Evolutionary conservation across 768 basidiomycete genomes (phyloP), one percentile per base, ranked within the genome.

Genomic region (Boletus eberwhitei): DNA sequence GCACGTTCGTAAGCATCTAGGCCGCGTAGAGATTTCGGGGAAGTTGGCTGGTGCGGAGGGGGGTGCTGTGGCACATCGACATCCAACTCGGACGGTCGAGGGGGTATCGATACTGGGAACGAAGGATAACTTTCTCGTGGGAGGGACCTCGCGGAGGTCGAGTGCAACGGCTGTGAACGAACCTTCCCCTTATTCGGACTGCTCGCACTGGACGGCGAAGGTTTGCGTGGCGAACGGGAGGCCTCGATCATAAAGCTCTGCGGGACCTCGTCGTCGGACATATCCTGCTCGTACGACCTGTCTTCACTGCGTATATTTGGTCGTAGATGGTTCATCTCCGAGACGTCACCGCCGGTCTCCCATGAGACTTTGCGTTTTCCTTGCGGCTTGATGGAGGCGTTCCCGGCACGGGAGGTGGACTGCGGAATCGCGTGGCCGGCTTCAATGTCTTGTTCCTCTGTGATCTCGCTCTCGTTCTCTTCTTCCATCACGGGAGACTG

Each of bases 1-100:
- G 97, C 97, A 54, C 85, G 86, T 70, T 99, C 94, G 64, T 90
- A 86, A 13, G 85, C 84, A 64, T 93, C 88, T 42, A 93, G 69
- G 9, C 90, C 88, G 48, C 83, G 80, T 79, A 85, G 81, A 40
- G 74, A 77, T 55, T 75, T 83, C 19, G 72, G 63, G 40, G 62
- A 62, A 26, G 53, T 21, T 21, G 61, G 60, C 12, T 53, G 64
- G 52, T 62, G 63, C 40, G 65, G 62, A 21, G 59, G 59, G 8
- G 59, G 47, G 21, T 51, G 65, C 16, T 51, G 64, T 31, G 59
- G 50, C 21, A 71, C 70, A 22, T 81, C 76, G 19, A 68, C 58
- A 49, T 81, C 77, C 26, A 87, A 57, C 58, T 86, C 87, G 46
- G 86, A 85, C 5, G 88, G 88, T 60, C 83, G 75, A 14, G 83